Conservation (phyloP, 805 yeast genomes). For the Scheffersomyces lignosus region DNA sequence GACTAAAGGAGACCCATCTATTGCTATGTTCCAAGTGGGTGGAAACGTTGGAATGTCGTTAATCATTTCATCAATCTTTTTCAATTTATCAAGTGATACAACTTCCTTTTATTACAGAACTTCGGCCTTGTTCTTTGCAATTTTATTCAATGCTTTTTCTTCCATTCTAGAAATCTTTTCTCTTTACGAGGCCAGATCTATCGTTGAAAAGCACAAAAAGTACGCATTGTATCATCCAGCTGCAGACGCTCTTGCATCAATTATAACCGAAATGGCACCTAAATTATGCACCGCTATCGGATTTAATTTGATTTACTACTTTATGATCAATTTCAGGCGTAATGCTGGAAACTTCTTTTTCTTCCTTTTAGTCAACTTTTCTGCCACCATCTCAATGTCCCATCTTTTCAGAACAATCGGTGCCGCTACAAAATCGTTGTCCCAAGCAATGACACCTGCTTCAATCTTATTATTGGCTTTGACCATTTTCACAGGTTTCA, state of each 20-base stretch:
- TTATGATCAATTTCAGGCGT: conserved; percentile 27
- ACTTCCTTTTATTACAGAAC: conserved; percentile 62
- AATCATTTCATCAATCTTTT: conserved; percentile 61
- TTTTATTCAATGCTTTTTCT: conserved; percentile 60
- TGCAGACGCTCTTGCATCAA: conserved; percentile 66
- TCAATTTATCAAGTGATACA: conserved; percentile 49
- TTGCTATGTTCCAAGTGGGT: conserved; percentile 49
- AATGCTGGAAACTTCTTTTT: conserved; percentile 24
- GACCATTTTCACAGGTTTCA: conserved; percentile 30
- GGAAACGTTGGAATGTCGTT: conserved; percentile 59
- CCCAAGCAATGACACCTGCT: conserved; percentile 61
- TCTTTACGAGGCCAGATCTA: conserved; percentile 60
- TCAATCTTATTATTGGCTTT: conserved; percentile 49
- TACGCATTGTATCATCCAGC: conserved; percentile 75
- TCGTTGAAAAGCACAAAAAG: conserved; percentile 68
- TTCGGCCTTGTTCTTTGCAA: conserved; percentile 61
- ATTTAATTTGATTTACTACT: conserved; percentile 33
- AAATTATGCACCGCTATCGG: conserved; percentile 41
- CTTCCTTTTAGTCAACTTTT: conserved; percentile 20
- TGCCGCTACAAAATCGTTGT: conserved; percentile 30
- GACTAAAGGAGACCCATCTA: conserved; percentile 56
- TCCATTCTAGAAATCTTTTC: conserved; percentile 60
- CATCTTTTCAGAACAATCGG: conserved; percentile 30
- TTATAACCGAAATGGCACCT: conserved; percentile 62
- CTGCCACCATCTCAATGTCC: conserved; percentile 31